A percentile compares a stretch with the other conserved stretches of the same genome.
These are phyloP conservation scores for Platanthera guangdongensis DNA, from an alignment of 106 monocot species.

Conservation along the genomic window DNA sequence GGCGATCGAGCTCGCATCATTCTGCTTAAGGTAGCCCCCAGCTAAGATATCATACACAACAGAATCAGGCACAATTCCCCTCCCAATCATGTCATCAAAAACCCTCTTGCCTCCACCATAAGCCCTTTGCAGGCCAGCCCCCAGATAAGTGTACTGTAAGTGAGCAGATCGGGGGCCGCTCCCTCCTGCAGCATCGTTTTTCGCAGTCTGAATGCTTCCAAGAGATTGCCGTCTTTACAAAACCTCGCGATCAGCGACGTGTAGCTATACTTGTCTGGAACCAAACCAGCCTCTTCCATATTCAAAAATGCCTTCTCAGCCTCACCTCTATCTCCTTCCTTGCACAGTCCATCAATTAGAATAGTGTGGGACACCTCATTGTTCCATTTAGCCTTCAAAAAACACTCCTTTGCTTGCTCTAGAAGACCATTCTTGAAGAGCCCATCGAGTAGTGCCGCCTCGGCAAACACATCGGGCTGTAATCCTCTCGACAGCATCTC, in stretches of 20 bases:
- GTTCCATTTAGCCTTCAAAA: constrained; percentile 6
- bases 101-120: constrained; percentile 21
- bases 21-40: constrained; percentile 15
- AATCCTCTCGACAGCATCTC: constrained; percentile 12
- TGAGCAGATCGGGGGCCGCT: constrained; percentile 15
- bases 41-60: constrained; percentile 18
- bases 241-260: constrained; percentile 16
- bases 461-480: background rate
- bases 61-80: constrained; percentile 14
- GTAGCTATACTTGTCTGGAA: constrained; percentile 17
- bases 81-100: constrained; percentile 22
- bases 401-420: constrained; percentile 12
- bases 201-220: constrained; percentile 12
- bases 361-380: constrained; percentile 11
- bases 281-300: constrained; percentile 9
- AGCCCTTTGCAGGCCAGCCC: constrained; percentile 20
- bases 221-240: constrained; percentile 15
- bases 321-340: constrained; percentile 13
- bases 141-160: constrained; percentile 17
- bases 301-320: constrained; percentile 9
- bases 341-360: constrained; percentile 17
- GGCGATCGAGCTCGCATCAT: constrained; percentile 11
- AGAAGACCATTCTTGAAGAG: constrained; percentile 19
- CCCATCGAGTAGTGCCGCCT: constrained; percentile 12
- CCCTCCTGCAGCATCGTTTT: constrained; percentile 12